Percentiles rank a stretch among this genome's conserved stretches.
These are phyloP conservation scores for Colletotrichum graminicola DNA, from an alignment of 2,329 filamentous ascomycete genomes.

Conservation along the genomic window DNA sequence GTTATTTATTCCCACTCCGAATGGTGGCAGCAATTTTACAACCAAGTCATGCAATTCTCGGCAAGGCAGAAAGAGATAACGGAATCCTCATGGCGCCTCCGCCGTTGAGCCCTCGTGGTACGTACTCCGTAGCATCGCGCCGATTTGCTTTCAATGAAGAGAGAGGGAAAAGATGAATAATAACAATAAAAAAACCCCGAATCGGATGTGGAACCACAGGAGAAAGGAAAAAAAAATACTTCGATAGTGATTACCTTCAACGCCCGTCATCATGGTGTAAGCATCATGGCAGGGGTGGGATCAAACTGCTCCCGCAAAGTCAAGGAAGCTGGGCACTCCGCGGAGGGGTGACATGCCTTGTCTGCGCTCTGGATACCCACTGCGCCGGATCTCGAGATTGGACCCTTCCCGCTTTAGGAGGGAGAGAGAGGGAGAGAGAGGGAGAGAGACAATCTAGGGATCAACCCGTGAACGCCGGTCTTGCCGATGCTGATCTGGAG, in stretches of 20 bases:
- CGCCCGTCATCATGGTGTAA: slow-evolving; percentile 34
- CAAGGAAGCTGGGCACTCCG: background rate
- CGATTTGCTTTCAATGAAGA: background rate
- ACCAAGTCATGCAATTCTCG: background rate
- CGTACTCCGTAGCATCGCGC: background rate
- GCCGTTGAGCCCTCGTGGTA: background rate
- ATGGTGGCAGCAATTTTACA: background rate
- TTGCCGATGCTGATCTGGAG: slow-evolving; percentile 20
- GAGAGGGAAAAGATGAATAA: no score
- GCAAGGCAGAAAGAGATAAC: background rate
- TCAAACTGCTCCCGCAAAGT: background rate
- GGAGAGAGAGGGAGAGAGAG: background rate
- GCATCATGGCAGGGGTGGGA: background rate
- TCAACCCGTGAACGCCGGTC: slow-evolving; percentile 26
- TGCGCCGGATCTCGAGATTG: slow-evolving; percentile 6
- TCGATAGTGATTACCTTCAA: slow-evolving; percentile 15
- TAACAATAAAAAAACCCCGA: background rate
- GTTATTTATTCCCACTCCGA: background rate
- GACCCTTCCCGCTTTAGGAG: slow-evolving; percentile 8
- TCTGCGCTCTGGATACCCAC: slow-evolving; percentile 11
- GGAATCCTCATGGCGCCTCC: background rate
- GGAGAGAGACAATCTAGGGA: slow-evolving; percentile 3
- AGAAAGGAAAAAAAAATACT: background rate
- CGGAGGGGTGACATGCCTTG: background rate
- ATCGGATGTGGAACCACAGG: background rate